Evolutionary conservation across 768 basidiomycete species (phyloP).

Genomic region (Boletus subcaerulescens): DNA sequence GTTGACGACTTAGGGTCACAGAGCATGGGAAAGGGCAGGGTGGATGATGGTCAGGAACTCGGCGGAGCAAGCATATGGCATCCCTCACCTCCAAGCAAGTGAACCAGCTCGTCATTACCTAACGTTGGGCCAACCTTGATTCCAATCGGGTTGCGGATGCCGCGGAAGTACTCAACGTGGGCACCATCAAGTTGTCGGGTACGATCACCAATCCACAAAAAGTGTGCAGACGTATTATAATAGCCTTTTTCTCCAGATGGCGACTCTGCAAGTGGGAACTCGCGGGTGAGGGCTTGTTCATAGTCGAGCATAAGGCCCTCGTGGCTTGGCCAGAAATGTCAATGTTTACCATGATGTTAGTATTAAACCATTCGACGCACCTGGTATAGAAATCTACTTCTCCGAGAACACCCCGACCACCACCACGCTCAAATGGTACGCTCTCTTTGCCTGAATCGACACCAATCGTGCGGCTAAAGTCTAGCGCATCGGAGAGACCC

Average conservation of each 20-base stretch:
- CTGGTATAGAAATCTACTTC: conserved; percentile 95
- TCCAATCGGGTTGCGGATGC: conserved; percentile 90
- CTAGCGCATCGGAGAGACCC: conserved; percentile 85
- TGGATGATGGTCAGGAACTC: not conserved
- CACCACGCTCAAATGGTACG: conserved; percentile 65
- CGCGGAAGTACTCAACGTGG: conserved; percentile 93
- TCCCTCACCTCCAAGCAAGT: conserved; percentile 69
- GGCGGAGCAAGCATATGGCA: not conserved
- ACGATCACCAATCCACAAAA: conserved; percentile 96
- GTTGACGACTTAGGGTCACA: conserved; percentile 65
- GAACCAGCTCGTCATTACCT: conserved; percentile 70
- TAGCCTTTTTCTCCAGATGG: conserved; percentile 38
- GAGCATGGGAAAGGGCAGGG: not conserved
- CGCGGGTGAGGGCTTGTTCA: conserved; percentile 87
- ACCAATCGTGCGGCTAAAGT: conserved; percentile 90
- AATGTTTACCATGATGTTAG: not conserved
- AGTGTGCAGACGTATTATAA: conserved; percentile 93
- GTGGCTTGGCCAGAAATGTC: conserved; percentile 49
- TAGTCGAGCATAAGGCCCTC: conserved; percentile 92
- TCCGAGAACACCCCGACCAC: conserved; percentile 66
- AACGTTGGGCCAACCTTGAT: conserved; percentile 95
- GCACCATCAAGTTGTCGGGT: conserved; percentile 90
- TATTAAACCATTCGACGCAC: conserved; percentile 35
- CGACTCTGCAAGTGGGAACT: conserved; percentile 43
- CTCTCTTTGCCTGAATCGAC: conserved; percentile 48